phyloP scores from a whole-genome alignment of 768 basidiomycete genomes.

The Boletus subparvulus region DNA sequence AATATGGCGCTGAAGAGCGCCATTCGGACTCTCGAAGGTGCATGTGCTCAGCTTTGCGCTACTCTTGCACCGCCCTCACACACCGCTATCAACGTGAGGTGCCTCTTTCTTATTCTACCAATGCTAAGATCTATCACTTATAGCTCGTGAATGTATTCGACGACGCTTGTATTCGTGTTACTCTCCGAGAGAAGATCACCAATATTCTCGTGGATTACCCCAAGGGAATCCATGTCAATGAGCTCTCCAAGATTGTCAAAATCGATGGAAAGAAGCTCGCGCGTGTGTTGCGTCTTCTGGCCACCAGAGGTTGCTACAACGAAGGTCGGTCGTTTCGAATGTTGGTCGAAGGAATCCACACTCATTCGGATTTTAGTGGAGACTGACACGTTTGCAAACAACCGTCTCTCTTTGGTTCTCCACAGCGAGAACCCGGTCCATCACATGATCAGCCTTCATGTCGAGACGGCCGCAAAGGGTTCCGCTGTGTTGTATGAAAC shows the following conservation, averaged over 20 bases:
- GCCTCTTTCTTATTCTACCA: not conserved
- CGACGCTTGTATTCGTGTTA: conserved; percentile 32
- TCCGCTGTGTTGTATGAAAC: conserved; percentile 26
- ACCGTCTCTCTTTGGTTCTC: conserved; percentile 32
- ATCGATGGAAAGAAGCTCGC: conserved; percentile 31
- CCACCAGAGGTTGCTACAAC: conserved; percentile 30
- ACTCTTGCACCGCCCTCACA: conserved; percentile 38
- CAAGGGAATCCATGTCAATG: conserved; percentile 32
- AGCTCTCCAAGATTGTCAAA: conserved; percentile 22
- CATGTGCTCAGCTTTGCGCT: conserved; percentile 36
- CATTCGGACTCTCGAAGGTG: conserved; percentile 35
- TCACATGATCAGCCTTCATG: conserved; percentile 22
- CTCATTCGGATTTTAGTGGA: conserved; percentile 22
- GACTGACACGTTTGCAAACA: conserved; percentile 35
- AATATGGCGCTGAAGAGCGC: conserved; percentile 23
- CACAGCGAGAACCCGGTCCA: conserved; percentile 22
- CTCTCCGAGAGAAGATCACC: conserved; percentile 28
- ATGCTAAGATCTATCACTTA: not conserved
- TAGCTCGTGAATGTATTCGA: conserved; percentile 30
- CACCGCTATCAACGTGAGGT: conserved; percentile 32
- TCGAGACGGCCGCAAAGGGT: conserved; percentile 19
- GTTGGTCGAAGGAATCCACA: not conserved
- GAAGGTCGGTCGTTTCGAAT: conserved; percentile 28
- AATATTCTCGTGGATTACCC: conserved; percentile 29
- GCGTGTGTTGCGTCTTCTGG: conserved; percentile 31